Evolutionary conservation across 2,329 filamentous ascomycete genomes (phyloP).

Genomic region (Hirsutella rhossiliensis): DNA sequence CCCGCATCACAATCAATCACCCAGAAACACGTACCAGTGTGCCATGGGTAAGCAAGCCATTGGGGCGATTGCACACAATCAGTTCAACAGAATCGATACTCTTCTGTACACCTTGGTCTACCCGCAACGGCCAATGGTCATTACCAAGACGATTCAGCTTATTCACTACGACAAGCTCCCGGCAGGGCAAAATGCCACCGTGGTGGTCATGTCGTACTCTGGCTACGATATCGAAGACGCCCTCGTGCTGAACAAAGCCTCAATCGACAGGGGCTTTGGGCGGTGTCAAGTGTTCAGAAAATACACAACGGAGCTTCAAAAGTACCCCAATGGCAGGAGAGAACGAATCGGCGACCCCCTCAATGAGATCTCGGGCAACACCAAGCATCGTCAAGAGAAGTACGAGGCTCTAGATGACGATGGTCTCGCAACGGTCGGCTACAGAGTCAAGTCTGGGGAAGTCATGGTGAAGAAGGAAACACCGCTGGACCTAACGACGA

Average conservation of each 20-base stretch:
- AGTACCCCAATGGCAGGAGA: conserved; percentile 70
- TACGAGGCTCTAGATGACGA: conserved; percentile 70
- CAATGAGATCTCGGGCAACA: conserved; percentile 43
- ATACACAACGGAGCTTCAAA: conserved; percentile 73
- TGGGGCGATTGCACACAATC: conserved; percentile 94
- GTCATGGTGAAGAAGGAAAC: conserved; percentile 85
- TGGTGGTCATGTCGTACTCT: conserved; percentile 98
- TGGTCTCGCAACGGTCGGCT: conserved; percentile 78
- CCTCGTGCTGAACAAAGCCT: conserved; percentile 91
- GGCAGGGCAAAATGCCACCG: conserved; percentile 90
- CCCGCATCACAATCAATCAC: conserved; percentile 97
- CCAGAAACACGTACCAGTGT: conserved; percentile 96
- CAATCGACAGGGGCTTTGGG: conserved; percentile 87
- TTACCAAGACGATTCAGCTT: conserved; percentile 90
- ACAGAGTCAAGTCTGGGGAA: conserved; percentile 65
- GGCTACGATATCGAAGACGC: conserved; percentile 99
- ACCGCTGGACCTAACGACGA: conserved; percentile 65
- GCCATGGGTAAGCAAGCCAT: conserved; percentile 99
- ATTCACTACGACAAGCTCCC: conserved; percentile 96
- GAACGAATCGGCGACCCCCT: conserved; percentile 51
- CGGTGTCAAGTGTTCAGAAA: conserved; percentile 98
- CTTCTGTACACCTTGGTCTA: conserved; percentile 95
- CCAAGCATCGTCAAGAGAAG: conserved; percentile 49
- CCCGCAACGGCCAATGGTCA: conserved; percentile 94
- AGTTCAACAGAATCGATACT: conserved; percentile 94